phyloP scores from a whole-genome alignment of 129 eudicot genomes.

The Chrysanthemum seticuspe region DNA sequence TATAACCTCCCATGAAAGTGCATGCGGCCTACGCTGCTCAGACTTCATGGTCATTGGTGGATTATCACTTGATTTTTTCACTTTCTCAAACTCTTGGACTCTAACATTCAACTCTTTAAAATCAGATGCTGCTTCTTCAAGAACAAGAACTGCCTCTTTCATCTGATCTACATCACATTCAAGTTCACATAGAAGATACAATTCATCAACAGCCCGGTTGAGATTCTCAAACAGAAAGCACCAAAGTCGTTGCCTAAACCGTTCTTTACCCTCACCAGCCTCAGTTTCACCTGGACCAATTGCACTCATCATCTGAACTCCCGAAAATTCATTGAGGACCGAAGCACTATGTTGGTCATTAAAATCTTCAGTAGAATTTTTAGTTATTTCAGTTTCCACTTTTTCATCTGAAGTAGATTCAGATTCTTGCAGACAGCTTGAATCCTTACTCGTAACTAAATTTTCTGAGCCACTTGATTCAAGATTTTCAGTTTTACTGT shows the following conservation, averaged over 20 bases:
- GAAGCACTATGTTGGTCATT: slow-evolving; percentile 12
- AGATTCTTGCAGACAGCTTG: slow-evolving; percentile 26
- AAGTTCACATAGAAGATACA: slow-evolving; percentile 90
- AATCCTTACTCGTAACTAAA: slow-evolving; percentile 26
- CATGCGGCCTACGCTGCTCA: slow-evolving; percentile 93
- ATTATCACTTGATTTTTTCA: slow-evolving; percentile 51
- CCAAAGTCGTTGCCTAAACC: slow-evolving; percentile 96
- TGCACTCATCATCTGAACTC: slow-evolving; percentile 33
- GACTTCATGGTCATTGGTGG: slow-evolving; percentile 61
- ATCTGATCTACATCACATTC: slow-evolving; percentile 92
- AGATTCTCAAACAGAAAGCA: slow-evolving; percentile 93
- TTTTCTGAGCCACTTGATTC: slow-evolving; percentile 35
- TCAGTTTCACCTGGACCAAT: slow-evolving; percentile 39
- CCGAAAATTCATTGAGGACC: slow-evolving; percentile 35
- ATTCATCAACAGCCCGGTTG: slow-evolving; percentile 88
- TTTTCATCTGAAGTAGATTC: slow-evolving; percentile 28
- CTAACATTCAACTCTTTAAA: slow-evolving; percentile 68
- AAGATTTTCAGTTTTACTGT: slow-evolving; percentile 21
- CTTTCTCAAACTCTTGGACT: slow-evolving; percentile 82
- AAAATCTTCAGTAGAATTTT: too few relatives aligned
- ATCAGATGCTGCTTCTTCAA: slow-evolving; percentile 95
- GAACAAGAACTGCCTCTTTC: slow-evolving; percentile 93
- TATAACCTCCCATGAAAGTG: slow-evolving; percentile 98
- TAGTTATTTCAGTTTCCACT: slow-evolving; percentile 5
- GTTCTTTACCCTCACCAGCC: slow-evolving; percentile 82